Conservation (phyloP, 768 basidiomycete species). For the Leccinum rimulosum region DNA sequence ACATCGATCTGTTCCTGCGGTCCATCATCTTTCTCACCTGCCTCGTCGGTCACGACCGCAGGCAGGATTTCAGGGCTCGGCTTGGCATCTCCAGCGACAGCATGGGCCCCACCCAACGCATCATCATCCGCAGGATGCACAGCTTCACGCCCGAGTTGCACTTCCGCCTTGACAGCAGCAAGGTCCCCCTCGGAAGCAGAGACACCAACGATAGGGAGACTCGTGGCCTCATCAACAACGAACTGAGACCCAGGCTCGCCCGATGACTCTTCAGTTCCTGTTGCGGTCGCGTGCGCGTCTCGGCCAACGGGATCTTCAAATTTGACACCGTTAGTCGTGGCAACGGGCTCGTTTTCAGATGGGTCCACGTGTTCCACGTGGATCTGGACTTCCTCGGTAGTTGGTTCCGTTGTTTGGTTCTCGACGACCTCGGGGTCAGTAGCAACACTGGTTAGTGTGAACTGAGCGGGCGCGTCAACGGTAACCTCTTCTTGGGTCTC, state of each 20-base stretch:
- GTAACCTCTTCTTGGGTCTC: constrained; percentile 1
- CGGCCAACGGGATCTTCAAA: constrained; percentile 3
- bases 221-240: constrained; percentile 3
- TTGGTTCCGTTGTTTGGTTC: neutral
- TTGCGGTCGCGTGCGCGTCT: neutral
- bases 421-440: neutral
- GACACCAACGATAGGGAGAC: neutral
- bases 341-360: constrained; percentile 1
- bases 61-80: neutral
- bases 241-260: constrained; percentile 10
- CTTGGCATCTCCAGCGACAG: neutral
- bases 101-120: neutral
- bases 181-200: constrained; percentile 1
- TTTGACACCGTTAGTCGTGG: neutral
- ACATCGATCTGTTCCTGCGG: neutral
- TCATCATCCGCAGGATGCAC: neutral
- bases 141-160: neutral
- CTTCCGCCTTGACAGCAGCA: neutral
- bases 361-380: neutral
- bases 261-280: constrained; percentile 3
- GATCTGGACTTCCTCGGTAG: neutral
- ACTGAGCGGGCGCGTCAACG: neutral
- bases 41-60: neutral
- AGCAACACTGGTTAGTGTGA: neutral
- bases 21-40: neutral